Base-by-base conservation (phyloP, 2,329 filamentous ascomycete species). In the Xylaria sp. region DNA sequence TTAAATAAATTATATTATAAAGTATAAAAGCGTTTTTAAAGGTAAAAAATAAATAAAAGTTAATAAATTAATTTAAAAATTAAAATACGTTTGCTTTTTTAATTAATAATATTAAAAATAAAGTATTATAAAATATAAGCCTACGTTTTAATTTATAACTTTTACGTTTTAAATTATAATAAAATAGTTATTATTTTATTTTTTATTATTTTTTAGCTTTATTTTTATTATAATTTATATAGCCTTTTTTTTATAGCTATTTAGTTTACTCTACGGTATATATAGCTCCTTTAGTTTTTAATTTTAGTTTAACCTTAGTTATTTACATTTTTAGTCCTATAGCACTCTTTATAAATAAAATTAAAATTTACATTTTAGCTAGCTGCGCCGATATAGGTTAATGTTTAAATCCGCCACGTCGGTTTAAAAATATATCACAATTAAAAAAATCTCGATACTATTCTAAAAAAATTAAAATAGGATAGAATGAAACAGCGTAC, bases 281-380 rank as follows among this genome's bases (percentile, higher is more conserved):
- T 54, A 56, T 55, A 63, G 11, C 38, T 54, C 48, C 63, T 52
- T 55, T 56, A 65, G 17, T 41, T 25, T 23, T 41, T 49, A 10
- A 63, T 65, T 43, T 23, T 44, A 3, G 57, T 60, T 10, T 43
- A 27, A 19, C 63, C 63, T 60, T 60, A 65, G 25, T 60, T 47
- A 17, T 63, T 60, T 10, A 44, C 27, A 10, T 29, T 53, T n/a
- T 23, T 15, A 29, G 59, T 60, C 59, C 59, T 63, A 9, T 63
- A 19, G 33, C 63, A 65, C 29, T 31, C 37, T 25, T 65, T 52
- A 5, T 65, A 65, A 19, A 54, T 54, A n/a, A 65, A 60, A 11
- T 49, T 60, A 11, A 65, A 63, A 49, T 65, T 60, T 4, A 65
- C 47, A n/a, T 60, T 54, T 60, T 60, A 65, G 10, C 63, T 60